Evolutionary conservation across 2,329 filamentous ascomycete species (phyloP).

Genomic region (Chaetomiaceae sp.): DNA sequence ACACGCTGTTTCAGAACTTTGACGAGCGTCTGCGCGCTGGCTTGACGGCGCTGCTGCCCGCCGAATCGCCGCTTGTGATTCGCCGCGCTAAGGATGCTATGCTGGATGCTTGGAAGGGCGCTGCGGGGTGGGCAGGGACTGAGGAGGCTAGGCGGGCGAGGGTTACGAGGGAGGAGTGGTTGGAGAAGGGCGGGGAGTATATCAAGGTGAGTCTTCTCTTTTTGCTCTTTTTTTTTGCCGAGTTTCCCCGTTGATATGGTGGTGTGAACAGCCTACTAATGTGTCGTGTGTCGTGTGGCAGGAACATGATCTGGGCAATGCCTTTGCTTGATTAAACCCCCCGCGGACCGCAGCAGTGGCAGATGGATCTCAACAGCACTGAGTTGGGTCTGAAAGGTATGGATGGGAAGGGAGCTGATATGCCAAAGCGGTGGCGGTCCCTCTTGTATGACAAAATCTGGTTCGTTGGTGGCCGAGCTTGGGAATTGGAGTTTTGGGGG

Average conservation of each 20-base stretch:
- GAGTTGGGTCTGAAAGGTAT: no score
- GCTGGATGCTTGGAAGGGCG: constrained; percentile 89
- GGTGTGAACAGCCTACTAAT: background rate
- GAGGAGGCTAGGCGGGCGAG: constrained; percentile 57
- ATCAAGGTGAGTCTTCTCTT: constrained; percentile 61
- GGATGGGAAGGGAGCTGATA: background rate
- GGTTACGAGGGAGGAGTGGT: constrained; percentile 76
- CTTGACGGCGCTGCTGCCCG: constrained; percentile 66
- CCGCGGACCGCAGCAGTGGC: no score
- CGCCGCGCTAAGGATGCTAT: constrained; percentile 70
- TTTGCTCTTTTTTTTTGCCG: background rate
- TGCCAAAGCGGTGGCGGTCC: no score
- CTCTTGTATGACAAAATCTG: no score
- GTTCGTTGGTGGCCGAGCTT: no score
- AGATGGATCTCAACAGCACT: no score
- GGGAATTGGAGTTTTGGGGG: no score
- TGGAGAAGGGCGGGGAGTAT: constrained; percentile 90
- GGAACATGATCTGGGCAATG: constrained; percentile 64
- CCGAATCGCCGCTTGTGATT: constrained; percentile 61
- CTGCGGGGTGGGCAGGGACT: constrained; percentile 73
- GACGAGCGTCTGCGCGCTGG: constrained; percentile 75
- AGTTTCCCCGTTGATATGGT: background rate
- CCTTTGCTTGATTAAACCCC: constrained; percentile 29
- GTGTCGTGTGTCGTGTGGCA: constrained; percentile 27
- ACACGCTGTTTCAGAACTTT: constrained; percentile 79